phyloP scores from a whole-genome alignment of 169 alveolate species.

The Plasmodium vivax region DNA sequence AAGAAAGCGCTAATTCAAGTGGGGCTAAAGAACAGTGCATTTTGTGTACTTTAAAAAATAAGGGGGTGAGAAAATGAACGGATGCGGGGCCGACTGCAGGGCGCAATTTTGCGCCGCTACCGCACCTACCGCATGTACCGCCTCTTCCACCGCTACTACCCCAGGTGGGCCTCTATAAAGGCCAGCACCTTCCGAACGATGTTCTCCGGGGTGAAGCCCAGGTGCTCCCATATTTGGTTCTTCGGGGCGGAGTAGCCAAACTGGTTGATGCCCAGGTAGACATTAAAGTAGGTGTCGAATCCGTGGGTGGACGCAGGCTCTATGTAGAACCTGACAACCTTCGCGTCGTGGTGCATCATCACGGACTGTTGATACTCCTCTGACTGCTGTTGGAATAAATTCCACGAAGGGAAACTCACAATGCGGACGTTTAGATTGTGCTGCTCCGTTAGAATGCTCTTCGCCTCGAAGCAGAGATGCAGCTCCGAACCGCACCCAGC shows the following conservation, averaged over 20 bases:
- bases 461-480: slow-evolving; percentile 81
- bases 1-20: neutral
- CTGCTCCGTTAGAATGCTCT: slow-evolving; percentile 66
- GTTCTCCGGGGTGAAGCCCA: slow-evolving; percentile 55
- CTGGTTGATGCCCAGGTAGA: slow-evolving; percentile 51
- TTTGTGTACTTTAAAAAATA: neutral
- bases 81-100: neutral
- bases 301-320: slow-evolving; percentile 77
- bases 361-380: slow-evolving; percentile 72
- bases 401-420: slow-evolving; percentile 88
- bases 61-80: no score
- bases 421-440: slow-evolving; percentile 79
- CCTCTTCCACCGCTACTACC: neutral
- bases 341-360: slow-evolving; percentile 53
- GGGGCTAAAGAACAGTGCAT: neutral
- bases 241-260: slow-evolving; percentile 79
- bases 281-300: slow-evolving; percentile 74
- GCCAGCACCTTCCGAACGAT: slow-evolving; percentile 46
- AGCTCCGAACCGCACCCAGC: slow-evolving; percentile 83
- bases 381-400: slow-evolving; percentile 80
- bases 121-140: no score
- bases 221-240: slow-evolving; percentile 70
- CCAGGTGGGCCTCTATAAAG: slow-evolving; percentile 5
- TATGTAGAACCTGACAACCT: slow-evolving; percentile 48
- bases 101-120: neutral